Base-by-base conservation (phyloP, 176 grass and related monocot species). In the Carex myosuroides region DNA sequence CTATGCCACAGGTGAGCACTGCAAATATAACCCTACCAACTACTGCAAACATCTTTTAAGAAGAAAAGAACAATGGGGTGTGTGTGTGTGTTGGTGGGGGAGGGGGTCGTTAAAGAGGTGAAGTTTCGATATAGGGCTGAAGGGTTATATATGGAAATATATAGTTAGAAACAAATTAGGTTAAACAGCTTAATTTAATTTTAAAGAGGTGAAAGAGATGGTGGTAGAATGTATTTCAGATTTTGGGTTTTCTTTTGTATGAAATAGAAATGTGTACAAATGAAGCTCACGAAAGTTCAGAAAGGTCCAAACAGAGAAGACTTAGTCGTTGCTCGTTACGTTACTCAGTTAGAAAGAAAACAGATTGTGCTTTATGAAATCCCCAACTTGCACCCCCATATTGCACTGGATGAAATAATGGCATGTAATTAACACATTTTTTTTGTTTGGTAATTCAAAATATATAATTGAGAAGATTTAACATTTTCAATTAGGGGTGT, bases 1-100 rank as follows among this genome's bases (percentile, higher is more conserved):
- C 88, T 84, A 97, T 92, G 80, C 87, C 68, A 82, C 88, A 97
- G 69, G 92, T 94, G 83, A 97, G 8, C 80, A 90, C 74, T 37
- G 79, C 92, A 73, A 70, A 64, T 63, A 91, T 55, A n/a, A 89
- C 76, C 79, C 92, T 89, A 1, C 87, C 79, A 42, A 83, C 55
- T 18, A 86, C 74, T 4, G 41, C 17, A 18, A 67, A 20, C 81
- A 83, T 83, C 73, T 78, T 78, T 33, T 77, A 8, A 53, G 13
- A 29, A 54, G 11, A 75, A 55, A 50, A 79, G 62, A 70, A 83
- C 14, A 78, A 32, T 6, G 13, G 55, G 3, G 53, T 1, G 54
- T 1, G 18, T 0, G 26, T 1, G 21, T 8, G 60, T 26, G 24
- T 24, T n/a, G n/a, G 24, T 26, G 82, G 37, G 11, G 6, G 68